Percentiles rank a stretch among this genome's conserved stretches.
Conservation (phyloP, 202 grass and related monocot species). For the Thinopyrum obtusiflorum region DNA sequence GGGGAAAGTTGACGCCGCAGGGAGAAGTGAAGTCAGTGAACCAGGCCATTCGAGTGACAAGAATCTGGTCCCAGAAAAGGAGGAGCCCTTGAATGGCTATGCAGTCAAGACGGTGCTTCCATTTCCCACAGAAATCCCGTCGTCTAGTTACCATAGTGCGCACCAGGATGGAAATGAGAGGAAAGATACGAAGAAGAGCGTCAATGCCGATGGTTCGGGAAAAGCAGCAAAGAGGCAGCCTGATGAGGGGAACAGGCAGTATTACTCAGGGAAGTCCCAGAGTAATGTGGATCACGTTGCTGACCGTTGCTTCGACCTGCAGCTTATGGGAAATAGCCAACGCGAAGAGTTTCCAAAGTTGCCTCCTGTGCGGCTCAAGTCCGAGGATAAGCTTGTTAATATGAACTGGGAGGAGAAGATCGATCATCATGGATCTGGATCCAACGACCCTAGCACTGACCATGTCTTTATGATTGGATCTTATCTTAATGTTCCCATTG, state of each 20-base stretch:
- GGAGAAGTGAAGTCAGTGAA: constrained; percentile 43
- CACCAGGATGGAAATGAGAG: constrained; percentile 42
- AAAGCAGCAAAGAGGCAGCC: constrained; percentile 51
- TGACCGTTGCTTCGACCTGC: constrained; percentile 64
- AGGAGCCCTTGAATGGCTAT: constrained; percentile 69
- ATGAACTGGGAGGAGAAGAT: constrained; percentile 82
- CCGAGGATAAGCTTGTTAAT: constrained; percentile 90
- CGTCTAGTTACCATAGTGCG: constrained; percentile 55
- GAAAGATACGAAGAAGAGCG: constrained; percentile 59
- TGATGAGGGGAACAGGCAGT: constrained; percentile 48
- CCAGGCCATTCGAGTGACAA: constrained; percentile 38
- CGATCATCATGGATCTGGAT: constrained; percentile 60
- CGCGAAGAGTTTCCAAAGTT: constrained; percentile 75
- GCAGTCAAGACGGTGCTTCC: constrained; percentile 76
- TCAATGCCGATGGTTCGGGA: constrained; percentile 33
- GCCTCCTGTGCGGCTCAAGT: constrained; percentile 87
- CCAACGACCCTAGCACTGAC: constrained; percentile 56
- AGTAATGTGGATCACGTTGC: constrained; percentile 35
- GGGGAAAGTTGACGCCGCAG: constrained; percentile 57
- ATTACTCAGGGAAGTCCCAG: constrained; percentile 44
- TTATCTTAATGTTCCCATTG: constrained; percentile 89
- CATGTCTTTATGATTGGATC: constrained; percentile 90
- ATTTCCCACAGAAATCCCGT: constrained; percentile 60
- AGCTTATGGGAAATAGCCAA: constrained; percentile 52
- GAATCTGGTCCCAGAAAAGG: constrained; percentile 59